Conservation (phyloP, 495 filamentous ascomycete genomes). For the Oleoguttula mirabilis region DNA sequence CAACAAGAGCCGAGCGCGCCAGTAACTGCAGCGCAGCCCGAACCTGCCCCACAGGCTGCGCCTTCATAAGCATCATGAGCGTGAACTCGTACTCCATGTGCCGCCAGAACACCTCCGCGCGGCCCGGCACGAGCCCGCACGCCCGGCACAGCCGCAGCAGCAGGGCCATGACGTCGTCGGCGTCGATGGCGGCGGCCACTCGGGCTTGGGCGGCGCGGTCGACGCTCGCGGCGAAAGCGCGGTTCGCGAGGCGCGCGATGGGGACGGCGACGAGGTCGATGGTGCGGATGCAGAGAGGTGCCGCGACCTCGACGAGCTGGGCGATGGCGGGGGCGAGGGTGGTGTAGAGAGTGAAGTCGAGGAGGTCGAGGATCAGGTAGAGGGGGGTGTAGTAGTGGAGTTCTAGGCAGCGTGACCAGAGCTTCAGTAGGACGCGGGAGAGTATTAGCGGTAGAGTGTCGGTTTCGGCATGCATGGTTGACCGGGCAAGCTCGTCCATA, state of each 20-base stretch:
- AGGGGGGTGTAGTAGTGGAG: slow-evolving; percentile 48
- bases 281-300: slow-evolving; percentile 35
- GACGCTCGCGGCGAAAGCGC: slow-evolving; percentile 35
- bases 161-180: slow-evolving; percentile 43
- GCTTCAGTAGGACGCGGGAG: slow-evolving; percentile 37
- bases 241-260: too few species aligned
- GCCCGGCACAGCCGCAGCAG: slow-evolving; percentile 46
- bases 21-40: slow-evolving; percentile 46
- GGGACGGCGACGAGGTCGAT: slow-evolving; percentile 28
- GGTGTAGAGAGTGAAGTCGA: slow-evolving; percentile 42
- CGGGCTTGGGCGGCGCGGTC: slow-evolving; percentile 45
- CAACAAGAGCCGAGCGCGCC: slow-evolving; percentile 47
- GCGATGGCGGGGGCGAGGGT: slow-evolving; percentile 36
- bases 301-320: slow-evolving; percentile 39
- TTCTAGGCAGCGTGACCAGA: slow-evolving; percentile 52
- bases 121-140: slow-evolving; percentile 33
- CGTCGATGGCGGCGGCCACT: slow-evolving; percentile 41
- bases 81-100: slow-evolving; percentile 50
- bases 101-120: slow-evolving; percentile 46
- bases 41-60: slow-evolving; percentile 43
- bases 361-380: slow-evolving; percentile 45
- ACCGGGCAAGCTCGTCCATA: slow-evolving; percentile 39
- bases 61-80: slow-evolving; percentile 46
- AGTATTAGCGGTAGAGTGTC: slow-evolving; percentile 42
- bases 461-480: slow-evolving; percentile 24